Evolutionary conservation across 305 asterid genomes (phyloP).

Genomic region (Ajuga reptans): DNA sequence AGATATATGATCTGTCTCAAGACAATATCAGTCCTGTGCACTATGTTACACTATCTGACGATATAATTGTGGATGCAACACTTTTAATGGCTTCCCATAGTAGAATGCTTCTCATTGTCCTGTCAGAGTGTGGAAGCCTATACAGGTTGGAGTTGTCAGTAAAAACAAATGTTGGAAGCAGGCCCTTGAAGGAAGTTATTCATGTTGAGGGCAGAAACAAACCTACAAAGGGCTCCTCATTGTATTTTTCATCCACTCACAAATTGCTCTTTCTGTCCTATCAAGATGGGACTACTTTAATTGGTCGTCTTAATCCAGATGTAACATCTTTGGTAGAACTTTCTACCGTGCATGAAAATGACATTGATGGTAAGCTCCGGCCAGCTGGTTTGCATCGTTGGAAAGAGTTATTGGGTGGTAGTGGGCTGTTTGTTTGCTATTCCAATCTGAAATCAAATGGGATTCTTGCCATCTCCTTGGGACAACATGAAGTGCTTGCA

Average conservation of each 20-base stretch:
- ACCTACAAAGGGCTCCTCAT: conserved; percentile 64
- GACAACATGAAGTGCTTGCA: conserved; percentile 68
- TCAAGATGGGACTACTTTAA: conserved; percentile 83
- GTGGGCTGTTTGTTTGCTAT: conserved; percentile 79
- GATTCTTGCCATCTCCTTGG: conserved; percentile 64
- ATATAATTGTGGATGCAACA: conserved; percentile 73
- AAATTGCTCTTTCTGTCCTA: conserved; percentile 79
- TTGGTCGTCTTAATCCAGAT: conserved; percentile 78
- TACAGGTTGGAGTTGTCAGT: conserved; percentile 85
- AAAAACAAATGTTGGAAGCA: conserved; percentile 76
- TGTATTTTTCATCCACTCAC: conserved; percentile 70
- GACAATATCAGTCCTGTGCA: conserved; percentile 95
- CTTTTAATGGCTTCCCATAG: conserved; percentile 74
- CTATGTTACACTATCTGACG: conserved; percentile 77
- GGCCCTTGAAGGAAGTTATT: conserved; percentile 71
- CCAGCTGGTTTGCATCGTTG: conserved; percentile 96
- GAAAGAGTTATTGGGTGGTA: conserved; percentile 74
- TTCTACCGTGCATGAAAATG: conserved; percentile 72
- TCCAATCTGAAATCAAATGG: conserved; percentile 79
- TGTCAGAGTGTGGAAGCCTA: conserved; percentile 74
- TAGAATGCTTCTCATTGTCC: conserved; percentile 66
- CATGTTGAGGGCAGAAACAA: conserved; percentile 58
- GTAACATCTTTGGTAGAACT: conserved; percentile 62
- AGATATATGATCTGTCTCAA: conserved; percentile 89
- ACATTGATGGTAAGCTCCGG: conserved; percentile 58